Evolutionary conservation across 805 yeast genomes (phyloP).

Genomic region (Lachancea dasiensis): DNA sequence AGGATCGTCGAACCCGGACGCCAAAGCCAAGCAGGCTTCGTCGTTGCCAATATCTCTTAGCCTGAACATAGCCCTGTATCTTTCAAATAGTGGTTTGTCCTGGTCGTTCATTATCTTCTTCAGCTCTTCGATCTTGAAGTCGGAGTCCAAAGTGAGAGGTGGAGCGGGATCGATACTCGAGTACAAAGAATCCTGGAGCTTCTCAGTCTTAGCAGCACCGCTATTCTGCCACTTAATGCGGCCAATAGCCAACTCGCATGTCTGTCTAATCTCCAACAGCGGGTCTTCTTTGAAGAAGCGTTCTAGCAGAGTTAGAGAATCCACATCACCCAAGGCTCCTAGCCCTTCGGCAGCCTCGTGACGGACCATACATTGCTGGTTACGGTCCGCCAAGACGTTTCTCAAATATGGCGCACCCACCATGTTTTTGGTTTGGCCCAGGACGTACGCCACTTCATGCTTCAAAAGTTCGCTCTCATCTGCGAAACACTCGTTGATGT

Average conservation of each 20-base stretch:
- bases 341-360: slow-evolving; percentile 99
- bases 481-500: slow-evolving; percentile 76
- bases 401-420: slow-evolving; percentile 71
- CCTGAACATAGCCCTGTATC: slow-evolving; percentile 98
- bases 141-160: slow-evolving; percentile 67
- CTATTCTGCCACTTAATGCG: slow-evolving; percentile 91
- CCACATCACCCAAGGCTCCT: slow-evolving; percentile 87
- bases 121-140: slow-evolving; percentile 59
- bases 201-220: slow-evolving; percentile 57
- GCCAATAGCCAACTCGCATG: slow-evolving; percentile 95
- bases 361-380: slow-evolving; percentile 93
- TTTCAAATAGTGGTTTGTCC: slow-evolving; percentile 72
- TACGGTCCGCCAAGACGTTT: slow-evolving; percentile 56
- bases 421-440: slow-evolving; percentile 89
- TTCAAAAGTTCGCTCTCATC: slow-evolving; percentile 86
- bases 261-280: slow-evolving; percentile 82
- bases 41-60: slow-evolving; percentile 89
- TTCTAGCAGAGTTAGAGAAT: slow-evolving; percentile 59
- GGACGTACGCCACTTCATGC: slow-evolving; percentile 95
- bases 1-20: slow-evolving; percentile 82
- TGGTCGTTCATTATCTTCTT: slow-evolving; percentile 69
- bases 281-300: slow-evolving; percentile 70
- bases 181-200: slow-evolving; percentile 68
- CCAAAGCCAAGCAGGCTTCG: slow-evolving; percentile 89
- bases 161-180: slow-evolving; percentile 97